Evolutionary conservation across 192 early-diverging fungal species (phyloP).

Genomic region (Umbelopsis vinacea): DNA sequence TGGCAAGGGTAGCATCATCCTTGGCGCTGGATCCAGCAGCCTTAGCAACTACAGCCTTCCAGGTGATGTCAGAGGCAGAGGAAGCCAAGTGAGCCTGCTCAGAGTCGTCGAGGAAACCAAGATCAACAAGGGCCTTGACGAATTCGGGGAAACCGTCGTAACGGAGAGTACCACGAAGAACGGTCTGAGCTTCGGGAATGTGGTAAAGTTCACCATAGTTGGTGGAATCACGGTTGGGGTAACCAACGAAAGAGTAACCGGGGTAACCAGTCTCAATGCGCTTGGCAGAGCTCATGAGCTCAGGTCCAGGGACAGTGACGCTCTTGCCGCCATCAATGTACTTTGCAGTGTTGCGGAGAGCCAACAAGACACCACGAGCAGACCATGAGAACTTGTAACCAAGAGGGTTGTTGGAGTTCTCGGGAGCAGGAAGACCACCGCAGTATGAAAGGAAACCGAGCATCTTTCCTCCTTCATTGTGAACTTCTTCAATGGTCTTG

Average conservation of each 20-base stretch:
- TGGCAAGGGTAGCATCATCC: conserved; percentile 51
- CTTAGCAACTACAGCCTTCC: conserved; percentile 78
- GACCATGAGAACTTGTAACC: conserved; percentile 99
- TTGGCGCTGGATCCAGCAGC: conserved; percentile 39
- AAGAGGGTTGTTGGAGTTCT: conserved; percentile 95
- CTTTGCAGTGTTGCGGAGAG: conserved; percentile 91
- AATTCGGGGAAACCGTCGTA: conserved; percentile 98
- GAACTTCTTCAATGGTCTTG: conserved; percentile 91
- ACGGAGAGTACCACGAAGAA: conserved; percentile 93
- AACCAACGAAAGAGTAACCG: conserved; percentile 93
- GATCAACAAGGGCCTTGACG: conserved; percentile 90
- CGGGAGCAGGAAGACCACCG: conserved; percentile 97
- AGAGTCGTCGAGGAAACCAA: conserved; percentile 89
- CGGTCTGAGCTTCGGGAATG: conserved; percentile 92
- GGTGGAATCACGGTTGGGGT: conserved; percentile 97
- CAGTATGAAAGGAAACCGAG: conserved; percentile 93
- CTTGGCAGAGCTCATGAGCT: conserved; percentile 92
- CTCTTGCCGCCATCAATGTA: conserved; percentile 90
- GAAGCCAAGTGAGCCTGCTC: conserved; percentile 63
- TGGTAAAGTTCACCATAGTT: conserved; percentile 92
- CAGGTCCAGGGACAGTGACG: conserved; percentile 78
- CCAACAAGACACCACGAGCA: conserved; percentile 96
- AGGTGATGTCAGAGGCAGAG: conserved; percentile 63
- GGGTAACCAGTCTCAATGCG: conserved; percentile 91
- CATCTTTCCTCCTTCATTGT: conserved; percentile 79